These are phyloP conservation scores for Penicillium alfredii DNA, from an alignment of 495 filamentous ascomycete genomes.

Conservation along the genomic window DNA sequence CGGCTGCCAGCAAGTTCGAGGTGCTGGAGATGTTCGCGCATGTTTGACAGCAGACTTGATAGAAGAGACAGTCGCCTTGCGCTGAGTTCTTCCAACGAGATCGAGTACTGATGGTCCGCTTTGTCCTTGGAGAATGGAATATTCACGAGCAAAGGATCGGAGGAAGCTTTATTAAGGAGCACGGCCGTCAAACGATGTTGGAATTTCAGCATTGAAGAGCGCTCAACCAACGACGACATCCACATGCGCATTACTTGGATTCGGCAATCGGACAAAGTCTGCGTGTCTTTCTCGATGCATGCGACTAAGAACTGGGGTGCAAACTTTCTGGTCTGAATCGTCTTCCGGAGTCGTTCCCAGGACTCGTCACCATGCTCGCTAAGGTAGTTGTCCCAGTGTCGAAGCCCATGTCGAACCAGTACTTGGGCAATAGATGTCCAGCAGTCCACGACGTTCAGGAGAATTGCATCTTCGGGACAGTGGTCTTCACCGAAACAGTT, in stretches of 20 bases:
- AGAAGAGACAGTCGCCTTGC: constrained; percentile 55
- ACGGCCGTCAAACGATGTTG: constrained; percentile 57
- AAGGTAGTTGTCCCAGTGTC: constrained; percentile 55
- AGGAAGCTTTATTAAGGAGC: constrained; percentile 44
- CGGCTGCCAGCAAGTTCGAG: constrained; percentile 24
- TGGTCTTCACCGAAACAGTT: constrained; percentile 63
- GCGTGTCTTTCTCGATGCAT: constrained; percentile 46
- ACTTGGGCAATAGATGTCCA: constrained; percentile 53
- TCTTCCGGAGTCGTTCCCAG: constrained; percentile 57
- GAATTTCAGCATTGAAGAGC: constrained; percentile 60
- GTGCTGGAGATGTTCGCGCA: constrained; percentile 49
- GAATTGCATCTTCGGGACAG: constrained; percentile 51
- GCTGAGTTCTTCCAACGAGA: constrained; percentile 50
- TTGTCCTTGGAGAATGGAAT: constrained; percentile 52
- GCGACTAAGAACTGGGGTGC: constrained; percentile 55
- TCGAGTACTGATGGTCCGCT: constrained; percentile 35
- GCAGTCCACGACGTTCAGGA: constrained; percentile 51
- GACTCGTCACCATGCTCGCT: constrained; percentile 49
- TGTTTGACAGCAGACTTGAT: constrained; percentile 58
- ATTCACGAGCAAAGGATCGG: constrained; percentile 52
- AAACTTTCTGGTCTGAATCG: constrained; percentile 59
- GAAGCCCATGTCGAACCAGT: constrained; percentile 37
- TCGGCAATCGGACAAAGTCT: constrained; percentile 40
- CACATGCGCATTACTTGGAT: constrained; percentile 49
- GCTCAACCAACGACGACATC: constrained; percentile 57